Conservation (phyloP, 345 rosid species). For the Ceriops decandra region DNA sequence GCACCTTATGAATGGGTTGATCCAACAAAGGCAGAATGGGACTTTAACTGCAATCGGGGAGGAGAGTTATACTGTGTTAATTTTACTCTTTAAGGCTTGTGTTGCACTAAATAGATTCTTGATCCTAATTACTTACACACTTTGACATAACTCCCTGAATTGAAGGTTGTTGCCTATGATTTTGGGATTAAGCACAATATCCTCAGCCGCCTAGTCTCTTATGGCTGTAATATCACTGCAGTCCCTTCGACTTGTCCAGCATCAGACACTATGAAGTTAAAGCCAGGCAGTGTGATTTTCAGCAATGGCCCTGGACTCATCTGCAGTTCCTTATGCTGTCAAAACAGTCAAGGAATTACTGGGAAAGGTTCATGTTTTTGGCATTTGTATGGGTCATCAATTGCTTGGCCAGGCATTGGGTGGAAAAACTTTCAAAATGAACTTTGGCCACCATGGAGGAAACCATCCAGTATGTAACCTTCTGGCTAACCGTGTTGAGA, state of each 20-base stretch:
- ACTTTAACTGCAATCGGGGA: conserved; percentile 47
- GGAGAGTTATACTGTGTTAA: conserved; percentile 55
- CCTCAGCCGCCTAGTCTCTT: conserved; percentile 71
- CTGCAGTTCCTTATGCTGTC: conserved; percentile 94
- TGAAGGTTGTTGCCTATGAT: conserved; percentile 83
- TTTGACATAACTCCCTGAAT: conserved; percentile 10
- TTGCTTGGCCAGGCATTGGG: conserved; percentile 95
- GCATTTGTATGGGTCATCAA: conserved; percentile 99
- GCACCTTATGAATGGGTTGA: conserved; percentile 82
- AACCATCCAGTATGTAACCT: conserved; percentile 85
- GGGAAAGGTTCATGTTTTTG: conserved; percentile 89
- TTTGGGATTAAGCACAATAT: conserved; percentile 95
- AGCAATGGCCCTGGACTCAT: conserved; percentile 99
- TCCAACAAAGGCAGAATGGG: conserved; percentile 72
- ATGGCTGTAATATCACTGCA: conserved; percentile 81
- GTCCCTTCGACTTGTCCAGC: conserved; percentile 95
- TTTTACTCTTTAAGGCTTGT: conserved; percentile 15
- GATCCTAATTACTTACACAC: conserved; percentile 12
- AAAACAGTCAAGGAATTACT: conserved; percentile 72
- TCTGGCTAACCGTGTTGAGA: conserved; percentile 71
- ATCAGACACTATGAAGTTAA: conserved; percentile 68
- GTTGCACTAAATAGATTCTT: conserved; percentile 5
- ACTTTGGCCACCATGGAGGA: conserved; percentile 98
- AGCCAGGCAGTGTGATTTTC: conserved; percentile 93
- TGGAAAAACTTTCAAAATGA: conserved; percentile 93